Conservation (phyloP, 2,329 filamentous ascomycete species). For the Fusarium sp. region DNA sequence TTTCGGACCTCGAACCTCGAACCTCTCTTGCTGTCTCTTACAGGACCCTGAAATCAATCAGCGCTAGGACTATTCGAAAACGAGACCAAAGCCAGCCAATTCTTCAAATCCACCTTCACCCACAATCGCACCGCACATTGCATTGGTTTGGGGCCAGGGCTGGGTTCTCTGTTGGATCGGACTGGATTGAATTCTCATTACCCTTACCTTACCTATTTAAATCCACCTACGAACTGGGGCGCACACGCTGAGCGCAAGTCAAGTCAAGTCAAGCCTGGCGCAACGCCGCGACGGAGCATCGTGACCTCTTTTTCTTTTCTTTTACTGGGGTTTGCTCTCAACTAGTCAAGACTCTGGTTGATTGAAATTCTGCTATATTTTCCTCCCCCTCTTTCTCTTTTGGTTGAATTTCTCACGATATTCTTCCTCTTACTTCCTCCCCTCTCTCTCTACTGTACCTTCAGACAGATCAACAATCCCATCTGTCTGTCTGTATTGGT, state of each 20-base stretch:
- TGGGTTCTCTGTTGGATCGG: slow-evolving; percentile 38
- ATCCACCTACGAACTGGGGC: slow-evolving; percentile 43
- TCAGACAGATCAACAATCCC: slow-evolving; percentile 27
- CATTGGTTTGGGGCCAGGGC: slow-evolving; percentile 17
- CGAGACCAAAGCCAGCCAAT: slow-evolving; percentile 19
- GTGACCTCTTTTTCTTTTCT: slow-evolving; percentile 43
- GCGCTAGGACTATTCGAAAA: slow-evolving; percentile 41
- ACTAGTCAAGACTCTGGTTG: slow-evolving; percentile 26
- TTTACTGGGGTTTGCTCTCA: slow-evolving; percentile 32
- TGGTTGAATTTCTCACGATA: slow-evolving; percentile 22
- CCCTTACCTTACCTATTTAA: slow-evolving; percentile 37
- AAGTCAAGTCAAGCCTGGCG: slow-evolving; percentile 34
- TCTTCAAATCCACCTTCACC: slow-evolving; percentile 44
- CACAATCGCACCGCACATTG: slow-evolving; percentile 39
- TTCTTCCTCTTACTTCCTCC: slow-evolving; percentile 8
- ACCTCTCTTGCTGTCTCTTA: slow-evolving; percentile 1
- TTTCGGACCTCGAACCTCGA: slow-evolving; percentile 2
- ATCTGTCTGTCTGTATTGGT: slow-evolving; percentile 45
- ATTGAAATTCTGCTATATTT: slow-evolving; percentile 21
- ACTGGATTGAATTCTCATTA: slow-evolving; percentile 9
- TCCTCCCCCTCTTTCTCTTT: slow-evolving; percentile 18
- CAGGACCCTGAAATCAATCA: slow-evolving; percentile 30
- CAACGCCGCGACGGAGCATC: slow-evolving; percentile 47
- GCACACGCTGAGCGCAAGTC: slow-evolving; percentile 34
- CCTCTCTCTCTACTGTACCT: background rate